phyloP scores from a whole-genome alignment of 2,329 filamentous ascomycete genomes.

The Elsinoe necatrix region DNA sequence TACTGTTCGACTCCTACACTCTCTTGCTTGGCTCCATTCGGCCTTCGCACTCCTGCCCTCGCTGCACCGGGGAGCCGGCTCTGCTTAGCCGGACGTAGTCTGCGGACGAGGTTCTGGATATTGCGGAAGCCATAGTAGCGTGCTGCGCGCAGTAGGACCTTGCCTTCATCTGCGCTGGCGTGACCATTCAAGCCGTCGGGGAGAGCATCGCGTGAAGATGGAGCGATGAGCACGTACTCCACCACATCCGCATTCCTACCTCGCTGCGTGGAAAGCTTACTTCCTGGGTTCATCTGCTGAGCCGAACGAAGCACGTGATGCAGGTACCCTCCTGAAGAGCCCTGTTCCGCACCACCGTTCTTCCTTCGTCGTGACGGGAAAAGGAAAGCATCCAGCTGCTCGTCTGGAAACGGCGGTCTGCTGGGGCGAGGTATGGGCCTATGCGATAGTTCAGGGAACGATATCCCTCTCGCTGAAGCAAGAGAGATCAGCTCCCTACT shows the following conservation, averaged over 20 bases:
- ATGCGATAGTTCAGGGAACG: conserved; percentile 64
- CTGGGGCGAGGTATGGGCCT: conserved; percentile 42
- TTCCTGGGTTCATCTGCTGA: conserved; percentile 61
- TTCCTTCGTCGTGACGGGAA: conserved; percentile 50
- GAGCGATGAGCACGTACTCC: conserved; percentile 64
- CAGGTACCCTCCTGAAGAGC: conserved; percentile 82
- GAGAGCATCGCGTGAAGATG: conserved; percentile 18
- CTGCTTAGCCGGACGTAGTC: conserved; percentile 68
- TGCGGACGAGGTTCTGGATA: conserved; percentile 94
- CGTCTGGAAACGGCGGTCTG: conserved; percentile 61
- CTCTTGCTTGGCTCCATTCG: conserved; percentile 41
- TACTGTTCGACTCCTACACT: conserved; percentile 37
- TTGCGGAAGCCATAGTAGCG: conserved; percentile 97
- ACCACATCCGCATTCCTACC: conserved; percentile 87
- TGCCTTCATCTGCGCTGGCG: neutral
- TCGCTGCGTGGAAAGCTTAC: conserved; percentile 59
- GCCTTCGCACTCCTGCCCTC: conserved; percentile 46
- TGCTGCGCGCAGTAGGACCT: conserved; percentile 62
- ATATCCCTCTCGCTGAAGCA: conserved; percentile 67
- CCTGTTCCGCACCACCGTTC: conserved; percentile 45
- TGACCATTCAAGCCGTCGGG: conserved; percentile 27
- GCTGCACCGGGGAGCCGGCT: conserved; percentile 74
- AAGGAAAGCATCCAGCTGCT: conserved; percentile 61
- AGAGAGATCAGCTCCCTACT: conserved; percentile 90
- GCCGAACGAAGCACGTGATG: conserved; percentile 73